These are phyloP conservation scores for Fusarium sp. DNA, from an alignment of 2,329 filamentous ascomycete genomes.

Conservation along the genomic window DNA sequence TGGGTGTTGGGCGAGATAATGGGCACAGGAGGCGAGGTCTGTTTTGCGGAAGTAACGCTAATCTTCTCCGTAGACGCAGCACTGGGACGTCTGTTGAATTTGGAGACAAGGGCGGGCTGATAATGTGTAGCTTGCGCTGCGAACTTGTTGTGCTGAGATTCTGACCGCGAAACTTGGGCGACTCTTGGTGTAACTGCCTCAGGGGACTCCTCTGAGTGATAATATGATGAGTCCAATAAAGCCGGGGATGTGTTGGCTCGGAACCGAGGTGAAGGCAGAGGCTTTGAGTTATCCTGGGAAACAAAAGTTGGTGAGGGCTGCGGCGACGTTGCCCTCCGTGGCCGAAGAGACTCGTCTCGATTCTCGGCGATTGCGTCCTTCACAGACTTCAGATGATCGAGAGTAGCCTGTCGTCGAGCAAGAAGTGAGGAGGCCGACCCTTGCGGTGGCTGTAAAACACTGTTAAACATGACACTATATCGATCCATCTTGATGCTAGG, in stretches of 20 bases:
- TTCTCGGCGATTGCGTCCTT: slow-evolving; percentile 56
- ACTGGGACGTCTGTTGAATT: slow-evolving; percentile 41
- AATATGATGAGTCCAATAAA: slow-evolving; percentile 52
- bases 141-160: slow-evolving; percentile 6
- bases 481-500: slow-evolving; percentile 84
- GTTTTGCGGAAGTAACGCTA: slow-evolving; percentile 1
- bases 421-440: slow-evolving; percentile 53
- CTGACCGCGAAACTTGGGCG: slow-evolving; percentile 21
- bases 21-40: slow-evolving; percentile 21
- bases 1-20: slow-evolving; percentile 6
- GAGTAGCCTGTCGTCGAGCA: slow-evolving; percentile 66
- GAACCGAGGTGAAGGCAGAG: slow-evolving; percentile 50
- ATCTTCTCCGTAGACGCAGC: slow-evolving; percentile 15
- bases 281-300: slow-evolving; percentile 10
- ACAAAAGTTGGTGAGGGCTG: slow-evolving; percentile 57
- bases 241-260: slow-evolving; percentile 68
- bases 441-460: slow-evolving; percentile 66
- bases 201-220: slow-evolving; percentile 36
- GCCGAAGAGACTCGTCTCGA: slow-evolving; percentile 45
- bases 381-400: slow-evolving; percentile 66
- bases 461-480: slow-evolving; percentile 94
- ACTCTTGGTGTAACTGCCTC: slow-evolving; percentile 21
- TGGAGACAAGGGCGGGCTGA: slow-evolving; percentile 35
- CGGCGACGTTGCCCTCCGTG: slow-evolving; percentile 61
- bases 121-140: not conserved